Evolutionary conservation across 2,329 filamentous ascomycete genomes (phyloP), one percentile per base, ranked within the genome.

Genomic region (Ophiocordyceps unilateralis): DNA sequence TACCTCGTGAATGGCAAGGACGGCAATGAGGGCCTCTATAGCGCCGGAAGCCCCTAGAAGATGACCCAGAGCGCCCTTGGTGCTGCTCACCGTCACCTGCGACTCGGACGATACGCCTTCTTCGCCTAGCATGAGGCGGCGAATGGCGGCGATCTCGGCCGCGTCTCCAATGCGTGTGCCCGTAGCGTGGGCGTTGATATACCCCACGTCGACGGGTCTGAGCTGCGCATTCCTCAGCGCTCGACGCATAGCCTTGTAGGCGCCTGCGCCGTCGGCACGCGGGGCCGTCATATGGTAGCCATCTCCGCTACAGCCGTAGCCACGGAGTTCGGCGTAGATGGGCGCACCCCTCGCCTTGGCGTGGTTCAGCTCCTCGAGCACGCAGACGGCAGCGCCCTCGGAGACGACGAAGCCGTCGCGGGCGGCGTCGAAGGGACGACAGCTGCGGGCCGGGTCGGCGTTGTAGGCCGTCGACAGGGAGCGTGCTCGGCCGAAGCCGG

Each of bases 131-230:
- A 96, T 78, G 34, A 98, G 61, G 1, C 74, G 64, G 47, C 78
- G 80, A 51, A 96, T 89, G 0, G 91, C 91, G 8, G 69, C 65
- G 41, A 89, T 89, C 63, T 98, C 91, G 1, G 91, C 89, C 20
- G 75, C 72, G 62, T 98, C 91, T 1, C 91, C 91, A 2, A 96
- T 70, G 7, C 70, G 60, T 0, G 89, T 98, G 20, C 83, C 84
- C 1, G 91, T 98, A 1, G 89, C 91, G 57, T 98, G 91, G 1
- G 91, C 91, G 55, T 96, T 98, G 56, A 98, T 74, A 58, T 98
- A 98, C 58, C 88, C 84, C 5, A 98, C 78, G 36, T 78, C 64
- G 1, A 62, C 62, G 0, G 91, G 88, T 42, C 68, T 68, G 32
- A 93, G 55, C 1, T 69, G 62, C 0, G 87, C 86, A 54, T 83